phyloP scores from a whole-genome alignment of 495 filamentous ascomycete genomes.

The Aspergillus taichungensis region DNA sequence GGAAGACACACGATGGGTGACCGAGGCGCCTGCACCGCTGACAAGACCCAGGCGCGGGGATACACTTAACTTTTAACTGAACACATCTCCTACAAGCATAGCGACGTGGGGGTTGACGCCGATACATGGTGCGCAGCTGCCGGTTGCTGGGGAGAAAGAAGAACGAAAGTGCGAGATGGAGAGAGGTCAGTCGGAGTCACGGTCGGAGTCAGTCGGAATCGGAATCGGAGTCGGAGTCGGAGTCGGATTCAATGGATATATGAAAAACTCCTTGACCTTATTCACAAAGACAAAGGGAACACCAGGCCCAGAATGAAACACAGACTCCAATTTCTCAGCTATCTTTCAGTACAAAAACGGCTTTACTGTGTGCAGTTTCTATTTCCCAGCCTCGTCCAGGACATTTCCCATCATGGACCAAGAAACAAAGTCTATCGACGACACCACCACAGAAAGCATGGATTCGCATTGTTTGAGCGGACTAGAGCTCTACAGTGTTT shows the following conservation, averaged over 20 bases:
- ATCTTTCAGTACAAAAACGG: no score
- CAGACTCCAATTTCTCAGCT: no score
- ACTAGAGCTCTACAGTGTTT: conserved; percentile 14
- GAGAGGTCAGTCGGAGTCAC: not conserved
- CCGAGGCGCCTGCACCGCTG: conserved; percentile 1
- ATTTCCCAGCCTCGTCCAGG: no score
- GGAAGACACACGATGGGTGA: not conserved
- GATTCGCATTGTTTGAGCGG: no score
- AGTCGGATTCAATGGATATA: not conserved
- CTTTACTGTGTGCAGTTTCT: no score
- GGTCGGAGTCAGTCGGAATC: not conserved
- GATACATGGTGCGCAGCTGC: no score
- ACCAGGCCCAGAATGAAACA: no score
- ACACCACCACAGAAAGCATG: no score
- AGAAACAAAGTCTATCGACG: no score
- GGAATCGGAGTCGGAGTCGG: conserved; percentile 1
- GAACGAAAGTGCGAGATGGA: not conserved
- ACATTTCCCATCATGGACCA: no score
- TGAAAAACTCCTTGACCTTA: not conserved
- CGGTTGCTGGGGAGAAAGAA: not conserved
- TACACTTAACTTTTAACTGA: conserved; percentile 3
- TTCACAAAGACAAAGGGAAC: no score
- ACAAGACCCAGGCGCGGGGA: not conserved
- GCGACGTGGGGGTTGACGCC: not conserved
- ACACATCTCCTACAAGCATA: conserved; percentile 2